Percentiles rank a stretch among this genome's conserved stretches.
Conservation (phyloP, 2,329 filamentous ascomycete genomes). For the Alternaria viburni region DNA sequence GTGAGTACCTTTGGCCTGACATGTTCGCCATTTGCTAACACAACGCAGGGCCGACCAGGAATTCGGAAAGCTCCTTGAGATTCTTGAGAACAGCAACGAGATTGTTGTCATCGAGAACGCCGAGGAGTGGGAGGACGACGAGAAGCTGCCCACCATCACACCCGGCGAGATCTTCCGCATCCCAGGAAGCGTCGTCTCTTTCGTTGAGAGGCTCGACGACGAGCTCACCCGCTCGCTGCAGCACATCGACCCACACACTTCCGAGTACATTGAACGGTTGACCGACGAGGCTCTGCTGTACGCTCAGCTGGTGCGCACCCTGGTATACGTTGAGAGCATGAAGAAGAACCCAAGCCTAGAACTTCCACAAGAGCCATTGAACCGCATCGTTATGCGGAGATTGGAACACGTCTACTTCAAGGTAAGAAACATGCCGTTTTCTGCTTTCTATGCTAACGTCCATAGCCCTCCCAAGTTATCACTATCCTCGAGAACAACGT, state of each 20-base stretch:
- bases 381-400: conserved; percentile 90
- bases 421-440: conserved; percentile 53
- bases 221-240: conserved; percentile 97
- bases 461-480: conserved; percentile 84
- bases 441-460: conserved; percentile 25
- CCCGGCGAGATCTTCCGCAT: conserved; percentile 84
- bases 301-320: conserved; percentile 85
- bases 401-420: conserved; percentile 99
- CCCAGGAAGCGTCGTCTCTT: conserved; percentile 91
- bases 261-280: conserved; percentile 95
- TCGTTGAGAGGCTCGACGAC: conserved; percentile 92
- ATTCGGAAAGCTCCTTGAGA: conserved; percentile 75
- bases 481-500: conserved; percentile 92
- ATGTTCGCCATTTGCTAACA: conserved; percentile 10
- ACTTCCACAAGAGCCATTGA: conserved; percentile 82
- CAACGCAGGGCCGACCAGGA: conserved; percentile 74
- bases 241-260: conserved; percentile 96
- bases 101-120: conserved; percentile 89
- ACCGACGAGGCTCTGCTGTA: conserved; percentile 91
- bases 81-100: conserved; percentile 79
- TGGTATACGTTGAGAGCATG: conserved; percentile 86
- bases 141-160: conserved; percentile 80
- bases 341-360: conserved; percentile 73
- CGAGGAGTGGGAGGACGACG: conserved; percentile 99
- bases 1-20: conserved; percentile 39